These are phyloP conservation scores for Nicotiana benthamiana DNA, from an alignment of 257 asterid species.

Conservation along the genomic window DNA sequence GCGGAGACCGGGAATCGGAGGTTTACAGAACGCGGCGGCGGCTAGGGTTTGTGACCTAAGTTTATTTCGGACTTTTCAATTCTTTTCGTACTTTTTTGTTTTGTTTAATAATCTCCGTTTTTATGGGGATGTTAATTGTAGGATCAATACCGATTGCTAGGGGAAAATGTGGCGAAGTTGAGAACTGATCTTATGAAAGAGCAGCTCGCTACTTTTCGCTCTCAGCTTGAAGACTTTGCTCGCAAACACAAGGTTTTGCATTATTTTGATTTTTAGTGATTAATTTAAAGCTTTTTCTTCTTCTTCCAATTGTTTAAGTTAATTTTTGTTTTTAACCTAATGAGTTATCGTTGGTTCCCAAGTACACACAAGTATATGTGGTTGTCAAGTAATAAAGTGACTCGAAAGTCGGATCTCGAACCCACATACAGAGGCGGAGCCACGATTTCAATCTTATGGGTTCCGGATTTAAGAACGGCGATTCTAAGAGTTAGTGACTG, in stretches of 20 bases:
- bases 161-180: slow-evolving; percentile 94
- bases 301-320: too few species aligned
- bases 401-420: too few species aligned
- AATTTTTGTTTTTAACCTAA: background rate
- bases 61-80: background rate
- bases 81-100: background rate
- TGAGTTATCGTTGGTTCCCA: background rate
- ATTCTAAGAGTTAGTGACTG: too few species aligned
- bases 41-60: slow-evolving; percentile 58
- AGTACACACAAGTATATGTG: too few species aligned
- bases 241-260: slow-evolving; percentile 76
- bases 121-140: slow-evolving; percentile 13
- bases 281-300: background rate
- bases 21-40: slow-evolving; percentile 89
- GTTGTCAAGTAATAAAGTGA: too few species aligned
- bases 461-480: too few species aligned
- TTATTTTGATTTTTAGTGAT: background rate
- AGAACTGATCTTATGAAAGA: slow-evolving; percentile 95
- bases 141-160: slow-evolving; percentile 85
- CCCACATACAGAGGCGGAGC: too few species aligned
- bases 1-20: slow-evolving; percentile 92
- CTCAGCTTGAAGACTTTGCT: slow-evolving; percentile 93
- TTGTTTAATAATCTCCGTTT: background rate
- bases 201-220: slow-evolving; percentile 86
- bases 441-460: too few species aligned